Base-by-base conservation (phyloP, 2,329 filamentous ascomycete genomes). In the Phialemonium atrogriseum region DNA sequence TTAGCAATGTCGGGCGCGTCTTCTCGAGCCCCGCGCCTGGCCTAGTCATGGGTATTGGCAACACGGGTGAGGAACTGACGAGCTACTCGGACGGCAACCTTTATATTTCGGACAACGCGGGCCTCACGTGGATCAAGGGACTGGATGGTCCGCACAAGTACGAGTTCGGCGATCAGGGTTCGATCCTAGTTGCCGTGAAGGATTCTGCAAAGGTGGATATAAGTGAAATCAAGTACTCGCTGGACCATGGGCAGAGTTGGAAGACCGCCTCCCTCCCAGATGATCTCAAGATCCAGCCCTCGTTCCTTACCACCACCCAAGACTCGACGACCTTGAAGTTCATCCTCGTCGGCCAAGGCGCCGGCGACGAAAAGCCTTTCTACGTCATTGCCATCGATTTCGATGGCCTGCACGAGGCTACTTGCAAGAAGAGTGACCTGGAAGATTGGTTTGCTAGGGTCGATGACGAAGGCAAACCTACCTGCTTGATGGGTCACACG, bases 261-360 rank as follows among this genome's bases (percentile, higher is more conserved):
- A 64, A 80, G 36, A 64, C 69, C 10, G 69, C 77, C n/a, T 59
- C 83, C 26, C 64, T 96, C 5, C 74, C 81, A 1, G 63, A 76
- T 24, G 70, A 60, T 14, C 57, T 80, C 35, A 80, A 81, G 45
- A 67, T 96, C 39, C 68, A 68, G 34, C 84, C 87, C 10, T 66
- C 71, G 35, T 68, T 83, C 34, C 64, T 98, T 30, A 94, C 86
- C 1, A 96, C 91, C 0, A 87, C 86, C 0, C 84, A 84, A 19
- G 91, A 96, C 50, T 94, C 91, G 3, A 94, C 89, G 4, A 94
- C 84, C 47, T 69, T 93, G 32, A 94, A 93, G 50, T 96, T 98
- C 48, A 54, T 95, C 18, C 66, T 96, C 16, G 68, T 87, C 33
- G 88, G 77, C 48, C 63, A 45, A 59, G 69, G 41, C 39, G 66